Evolutionary conservation across 306 rosid genomes (phyloP).

Genomic region (Quercus rubra): DNA sequence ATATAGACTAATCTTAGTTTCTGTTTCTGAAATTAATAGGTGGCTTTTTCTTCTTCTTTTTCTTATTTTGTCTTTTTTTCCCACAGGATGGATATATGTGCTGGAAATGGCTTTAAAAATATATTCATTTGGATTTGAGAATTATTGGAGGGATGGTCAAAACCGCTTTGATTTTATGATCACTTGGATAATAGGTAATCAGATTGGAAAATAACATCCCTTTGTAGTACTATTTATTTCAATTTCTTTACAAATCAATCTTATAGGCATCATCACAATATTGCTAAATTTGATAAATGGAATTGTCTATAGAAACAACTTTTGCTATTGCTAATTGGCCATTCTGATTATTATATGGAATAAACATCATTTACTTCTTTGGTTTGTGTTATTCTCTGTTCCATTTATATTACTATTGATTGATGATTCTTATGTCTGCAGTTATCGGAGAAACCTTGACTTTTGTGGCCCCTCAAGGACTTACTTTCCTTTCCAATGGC

Average conservation of each 20-base stretch:
- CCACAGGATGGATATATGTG: conserved; percentile 89
- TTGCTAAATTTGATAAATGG: background rate
- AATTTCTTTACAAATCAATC: background rate
- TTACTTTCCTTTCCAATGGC: conserved; percentile 74
- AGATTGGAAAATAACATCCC: conserved; percentile 5
- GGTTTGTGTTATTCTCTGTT: background rate
- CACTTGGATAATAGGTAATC: conserved; percentile 80
- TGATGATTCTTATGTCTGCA: conserved; percentile 35
- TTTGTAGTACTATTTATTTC: background rate
- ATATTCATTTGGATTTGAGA: conserved; percentile 77
- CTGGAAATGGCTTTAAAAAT: conserved; percentile 84
- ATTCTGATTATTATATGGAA: background rate
- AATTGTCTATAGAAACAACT: background rate
- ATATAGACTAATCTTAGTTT: background rate
- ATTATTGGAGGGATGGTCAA: conserved; percentile 97
- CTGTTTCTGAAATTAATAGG: conserved; percentile 6
- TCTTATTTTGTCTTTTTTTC: background rate
- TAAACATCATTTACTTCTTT: background rate
- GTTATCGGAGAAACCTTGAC: conserved; percentile 90
- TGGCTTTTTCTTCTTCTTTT: conserved; percentile 10
- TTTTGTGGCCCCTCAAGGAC: conserved; percentile 55
- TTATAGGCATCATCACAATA: background rate
- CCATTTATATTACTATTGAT: conserved; percentile 16
- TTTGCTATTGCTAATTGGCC: background rate
- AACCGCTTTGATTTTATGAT: conserved; percentile 85